phyloP scores from a whole-genome alignment of 495 filamentous ascomycete species.

The Glutinoglossum americanum region DNA sequence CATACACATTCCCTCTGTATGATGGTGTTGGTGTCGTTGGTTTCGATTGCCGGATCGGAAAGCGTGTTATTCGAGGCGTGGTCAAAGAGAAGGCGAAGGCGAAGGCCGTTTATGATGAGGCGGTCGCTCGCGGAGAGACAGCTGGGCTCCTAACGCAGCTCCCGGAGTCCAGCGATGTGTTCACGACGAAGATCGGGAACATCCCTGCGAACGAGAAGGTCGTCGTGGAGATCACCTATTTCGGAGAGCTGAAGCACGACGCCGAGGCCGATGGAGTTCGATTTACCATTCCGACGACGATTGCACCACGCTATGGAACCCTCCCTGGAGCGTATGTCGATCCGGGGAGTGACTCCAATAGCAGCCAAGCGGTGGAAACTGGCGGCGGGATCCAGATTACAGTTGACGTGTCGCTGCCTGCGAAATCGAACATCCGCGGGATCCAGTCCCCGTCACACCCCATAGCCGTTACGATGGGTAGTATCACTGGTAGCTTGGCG shows the following conservation, averaged over 20 bases:
- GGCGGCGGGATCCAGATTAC: slow-evolving; percentile 30
- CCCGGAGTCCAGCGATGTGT: slow-evolving; percentile 34
- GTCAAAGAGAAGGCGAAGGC: slow-evolving; percentile 41
- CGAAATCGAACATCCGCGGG: slow-evolving; percentile 29
- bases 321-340: slow-evolving; percentile 15
- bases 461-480: slow-evolving; percentile 38
- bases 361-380: slow-evolving; percentile 5
- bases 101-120: slow-evolving; percentile 28
- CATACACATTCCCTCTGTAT: slow-evolving; percentile 47
- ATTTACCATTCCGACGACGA: slow-evolving; percentile 39
- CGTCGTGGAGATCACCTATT: slow-evolving; percentile 35
- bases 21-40: slow-evolving; percentile 42
- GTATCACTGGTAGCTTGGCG: slow-evolving; percentile 23
- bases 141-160: slow-evolving; percentile 41
- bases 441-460: slow-evolving; percentile 47
- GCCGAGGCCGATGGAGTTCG: slow-evolving; percentile 36
- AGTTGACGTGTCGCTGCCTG: slow-evolving; percentile 36
- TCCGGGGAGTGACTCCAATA: background rate
- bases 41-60: slow-evolving; percentile 33
- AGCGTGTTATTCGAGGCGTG: slow-evolving; percentile 28
- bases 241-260: slow-evolving; percentile 47
- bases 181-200: slow-evolving; percentile 41
- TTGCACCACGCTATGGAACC: slow-evolving; percentile 40
- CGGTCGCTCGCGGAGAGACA: slow-evolving; percentile 30
- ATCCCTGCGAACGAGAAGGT: slow-evolving; percentile 31